A percentile compares a stretch with the other conserved stretches of the same genome.
Conservation (phyloP, 2,329 filamentous ascomycete genomes). For the Apiospora rasikravindrae region DNA sequence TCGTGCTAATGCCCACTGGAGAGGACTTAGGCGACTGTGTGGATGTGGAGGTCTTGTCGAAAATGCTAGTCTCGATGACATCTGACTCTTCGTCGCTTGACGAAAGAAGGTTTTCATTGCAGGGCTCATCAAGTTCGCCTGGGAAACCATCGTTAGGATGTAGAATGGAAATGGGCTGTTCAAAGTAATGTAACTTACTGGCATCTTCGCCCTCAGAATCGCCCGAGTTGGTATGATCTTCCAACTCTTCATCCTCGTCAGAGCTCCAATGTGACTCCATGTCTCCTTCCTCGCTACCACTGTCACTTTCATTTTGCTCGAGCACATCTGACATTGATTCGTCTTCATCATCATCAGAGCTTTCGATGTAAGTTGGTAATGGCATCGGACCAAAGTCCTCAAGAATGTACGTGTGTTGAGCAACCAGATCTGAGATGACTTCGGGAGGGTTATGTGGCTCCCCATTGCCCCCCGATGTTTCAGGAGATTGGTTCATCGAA, state of each 20-base stretch:
- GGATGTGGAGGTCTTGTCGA: constrained; percentile 3
- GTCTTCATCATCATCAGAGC: neutral
- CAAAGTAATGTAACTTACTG: neutral
- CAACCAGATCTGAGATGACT: neutral
- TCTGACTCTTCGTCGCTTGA: neutral
- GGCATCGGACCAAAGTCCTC: neutral
- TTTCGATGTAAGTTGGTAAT: neutral
- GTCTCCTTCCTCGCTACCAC: neutral
- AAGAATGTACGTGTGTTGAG: neutral
- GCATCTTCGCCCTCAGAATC: neutral
- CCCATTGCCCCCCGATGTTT: neutral
- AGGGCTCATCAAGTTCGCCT: neutral
- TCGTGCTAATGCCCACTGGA: neutral
- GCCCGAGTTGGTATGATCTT: neutral
- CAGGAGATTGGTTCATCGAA: neutral
- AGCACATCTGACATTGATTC: neutral
- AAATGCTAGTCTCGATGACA: neutral
- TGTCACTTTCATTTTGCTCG: neutral
- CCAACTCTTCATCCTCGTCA: neutral
- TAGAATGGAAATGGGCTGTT: too few relatives aligned
- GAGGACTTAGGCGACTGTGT: neutral
- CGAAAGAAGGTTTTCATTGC: neutral
- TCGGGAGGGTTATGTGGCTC: neutral
- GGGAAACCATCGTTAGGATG: neutral
- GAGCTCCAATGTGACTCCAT: neutral